Evolutionary conservation across 1,284 basidiomycete genomes (phyloP), one percentile per base, ranked within the genome.

Genomic region (Trametes versicolor): DNA sequence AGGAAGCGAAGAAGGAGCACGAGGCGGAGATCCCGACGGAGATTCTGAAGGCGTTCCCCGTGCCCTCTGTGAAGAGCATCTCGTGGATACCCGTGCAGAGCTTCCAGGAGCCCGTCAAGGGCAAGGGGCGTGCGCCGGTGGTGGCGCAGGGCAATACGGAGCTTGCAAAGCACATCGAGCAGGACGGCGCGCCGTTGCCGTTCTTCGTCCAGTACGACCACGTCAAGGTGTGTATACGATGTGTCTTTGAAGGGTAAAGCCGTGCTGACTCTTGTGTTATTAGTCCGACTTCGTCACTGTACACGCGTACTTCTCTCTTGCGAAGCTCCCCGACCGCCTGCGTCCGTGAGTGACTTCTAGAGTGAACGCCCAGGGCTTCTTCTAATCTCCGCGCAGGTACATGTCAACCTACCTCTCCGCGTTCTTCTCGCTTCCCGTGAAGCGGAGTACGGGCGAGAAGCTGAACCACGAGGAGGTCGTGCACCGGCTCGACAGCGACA

Each of bases 61-160:
- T 97, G 36, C 96, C 96, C 0, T 87, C 92, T 72, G 93, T 97
- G 25, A 90, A 92, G 72, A 94, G 89, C 68, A 97, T 99, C 72
- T 88, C 92, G 7, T 99, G 97, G 96, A 97, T 99, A 64, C 89
- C 93, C 0, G 96, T 99, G 2, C 88, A 96, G 72, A 97, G 90
- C 65, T 77, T 87, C 19, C 91, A 91, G 74, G 89, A 94, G 73
- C 76, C 80, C 32, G 87, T 86, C 39, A 79, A 76, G 53, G 84
- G 85, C 19, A 78, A 87, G 59, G 77, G 53, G 64, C 73, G 67
- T 71, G 74, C 58, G 75, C 74, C 54, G 4, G 55, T 41, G 6
- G 57, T 65, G 25, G 69, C 66, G 59, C 63, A 65, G 10, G 68
- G 69, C 68, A 71, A 75, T 58, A 58, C 62, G 15, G 71, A 79